Evolutionary conservation across 306 rosid species (phyloP), one percentile per base, ranked within the genome.

Genomic region (Purshia tridentata): DNA sequence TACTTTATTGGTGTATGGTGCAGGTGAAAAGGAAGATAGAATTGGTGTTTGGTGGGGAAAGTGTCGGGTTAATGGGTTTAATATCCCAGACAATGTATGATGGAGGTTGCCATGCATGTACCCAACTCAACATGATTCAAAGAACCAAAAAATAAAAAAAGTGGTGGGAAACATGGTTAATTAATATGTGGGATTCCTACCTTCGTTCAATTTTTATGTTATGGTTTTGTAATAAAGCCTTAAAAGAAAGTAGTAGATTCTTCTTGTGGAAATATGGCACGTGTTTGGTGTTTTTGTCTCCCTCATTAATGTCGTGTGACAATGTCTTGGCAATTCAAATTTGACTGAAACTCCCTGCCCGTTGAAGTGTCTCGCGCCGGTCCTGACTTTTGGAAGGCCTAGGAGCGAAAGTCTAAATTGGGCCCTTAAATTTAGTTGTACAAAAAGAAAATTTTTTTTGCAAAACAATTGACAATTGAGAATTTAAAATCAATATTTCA

Each of bases 11-110:
- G 44, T 19, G 54, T 78, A 67, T 42, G 67, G 84, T 78, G 44
- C 91, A 93, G 98, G 97, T 88, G 53, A 75, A 84, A 82, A 73
- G 91, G 90, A 88, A 79, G 83, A 86, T 90, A 84, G 86, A 87
- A 84, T 83, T 92, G 89, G 98, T 90, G 63, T 93, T 90, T 67
- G 96, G 98, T 75, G 97, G 98, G 10, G 98, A 97, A 80, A 88
- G 95, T 77, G 80, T 90, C 2, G 98, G 97, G 54, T 77, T 93
- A 73, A 93, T 93, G 98, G 98, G 98, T 58, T 83, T 90, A 71
- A 83, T 93, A 82, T 93, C 98, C 12, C 88, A 84, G 78, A 88
- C 80, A 56, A 97, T 93, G 41, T 83, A 78, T 71, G 93, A 90
- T 78, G 98, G 98, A 78, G 97, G 97, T 56, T 90, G 93, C 85